Base-by-base conservation (phyloP, 2,329 filamentous ascomycete genomes). In the Lachnellula cervina region DNA sequence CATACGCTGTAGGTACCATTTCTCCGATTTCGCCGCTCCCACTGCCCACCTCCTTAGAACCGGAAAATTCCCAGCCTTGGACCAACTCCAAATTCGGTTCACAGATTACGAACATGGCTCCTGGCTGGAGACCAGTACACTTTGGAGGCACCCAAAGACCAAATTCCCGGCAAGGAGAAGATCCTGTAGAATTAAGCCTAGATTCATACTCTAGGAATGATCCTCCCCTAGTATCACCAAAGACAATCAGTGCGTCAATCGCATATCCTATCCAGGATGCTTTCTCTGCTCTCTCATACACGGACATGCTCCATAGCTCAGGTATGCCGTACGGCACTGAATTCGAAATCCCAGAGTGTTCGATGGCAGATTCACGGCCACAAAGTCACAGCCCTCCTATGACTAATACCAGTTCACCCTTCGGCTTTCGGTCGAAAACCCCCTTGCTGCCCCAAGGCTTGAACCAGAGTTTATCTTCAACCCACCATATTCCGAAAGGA, bases 121-220 rank as follows among this genome's bases (percentile, higher is more conserved):
- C 51, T 32, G 44, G 34, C 35, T 59, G 58, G 56, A 50, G 43
- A n/a, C 50, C 54, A 3, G 17, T 59, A 35, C 46, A 51, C 7
- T 35, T 43, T 21, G 55, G 34, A 14, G 8, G 25, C 32, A 28
- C 35, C 47, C 37, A 59, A 52, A 46, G 62, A 55, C 42, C 57
- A 59, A 9, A 61, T 52, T 40, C 52, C 50, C 42, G 38, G 57
- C 3, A 40, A 17, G 49, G 46, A 13, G 49, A 54, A 21, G 21
- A 17, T 6, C 8, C 14, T 37, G 40, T 14, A 6, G 38, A 40
- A 46, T 28, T 16, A 6, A 25, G 11, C 11, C 19, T 32, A 53
- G 8, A 21, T 34, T 14, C 19, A 16, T 23, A 42, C n/a, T 14
- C 16, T 37, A 11, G 11, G 19, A 23, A 21, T 19, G 44, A 43